A percentile compares a stretch with the other conserved stretches of the same genome.
These are phyloP conservation scores for Microsporum audouinii DNA, from an alignment of 2,329 filamentous ascomycete species.

Conservation along the genomic window DNA sequence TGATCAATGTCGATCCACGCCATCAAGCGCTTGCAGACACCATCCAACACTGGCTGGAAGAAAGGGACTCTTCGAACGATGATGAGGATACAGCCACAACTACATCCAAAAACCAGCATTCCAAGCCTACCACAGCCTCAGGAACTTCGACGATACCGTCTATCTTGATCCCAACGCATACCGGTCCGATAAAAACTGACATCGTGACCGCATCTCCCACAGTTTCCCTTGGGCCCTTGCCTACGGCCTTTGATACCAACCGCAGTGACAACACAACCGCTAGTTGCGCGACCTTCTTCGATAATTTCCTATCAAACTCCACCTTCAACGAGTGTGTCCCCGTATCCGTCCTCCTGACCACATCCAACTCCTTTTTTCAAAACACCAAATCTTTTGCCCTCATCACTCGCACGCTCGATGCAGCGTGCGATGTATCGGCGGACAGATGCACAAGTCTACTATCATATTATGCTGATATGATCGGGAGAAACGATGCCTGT, in stretches of 20 bases:
- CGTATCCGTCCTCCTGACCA: slow-evolving; percentile 73
- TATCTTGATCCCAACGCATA: background rate
- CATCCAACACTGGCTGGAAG: background rate
- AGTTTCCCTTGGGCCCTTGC: slow-evolving; percentile 34
- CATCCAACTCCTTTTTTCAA: slow-evolving; percentile 74
- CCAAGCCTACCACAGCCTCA: background rate
- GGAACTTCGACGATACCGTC: background rate
- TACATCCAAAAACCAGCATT: background rate
- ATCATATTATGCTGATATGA: slow-evolving; percentile 50
- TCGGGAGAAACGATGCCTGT: slow-evolving; percentile 56
- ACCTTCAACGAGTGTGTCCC: slow-evolving; percentile 67
- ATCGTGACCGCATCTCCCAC: slow-evolving; percentile 13
- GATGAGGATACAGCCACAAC: background rate
- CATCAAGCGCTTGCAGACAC: background rate
- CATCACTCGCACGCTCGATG: slow-evolving; percentile 68
- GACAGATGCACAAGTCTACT: slow-evolving; percentile 56
- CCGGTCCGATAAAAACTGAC: background rate
- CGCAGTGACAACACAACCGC: slow-evolving; percentile 52
- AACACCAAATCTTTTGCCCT: slow-evolving; percentile 57
- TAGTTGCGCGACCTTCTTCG: slow-evolving; percentile 48
- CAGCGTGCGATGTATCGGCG: slow-evolving; percentile 59
- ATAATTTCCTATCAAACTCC: slow-evolving; percentile 51
- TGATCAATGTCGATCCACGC: background rate
- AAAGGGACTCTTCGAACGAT: background rate
- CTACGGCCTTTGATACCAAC: slow-evolving; percentile 56